Conservation (phyloP, 2,329 filamentous ascomycete species). For the Ophiostoma angusticollis region DNA sequence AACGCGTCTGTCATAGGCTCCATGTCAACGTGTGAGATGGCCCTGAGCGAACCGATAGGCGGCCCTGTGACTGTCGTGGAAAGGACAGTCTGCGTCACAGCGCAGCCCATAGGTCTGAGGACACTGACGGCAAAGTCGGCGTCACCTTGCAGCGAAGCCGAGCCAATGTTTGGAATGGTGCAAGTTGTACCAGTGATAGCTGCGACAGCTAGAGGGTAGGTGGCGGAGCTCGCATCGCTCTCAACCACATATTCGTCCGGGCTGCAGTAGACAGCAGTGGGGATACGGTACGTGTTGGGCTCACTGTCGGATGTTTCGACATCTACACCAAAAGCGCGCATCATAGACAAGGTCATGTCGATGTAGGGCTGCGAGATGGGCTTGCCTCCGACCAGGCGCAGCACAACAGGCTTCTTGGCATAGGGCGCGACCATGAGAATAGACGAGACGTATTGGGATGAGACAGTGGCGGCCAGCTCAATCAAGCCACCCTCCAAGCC, state of each 20-base stretch:
- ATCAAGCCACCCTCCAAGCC: conserved; percentile 81
- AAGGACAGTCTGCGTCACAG: conserved; percentile 66
- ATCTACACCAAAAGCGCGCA: conserved; percentile 76
- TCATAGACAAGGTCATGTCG: conserved; percentile 98
- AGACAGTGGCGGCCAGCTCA: conserved; percentile 85
- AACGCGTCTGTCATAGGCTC: conserved; percentile 99
- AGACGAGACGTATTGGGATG: conserved; percentile 97
- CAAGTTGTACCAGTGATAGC: conserved; percentile 93
- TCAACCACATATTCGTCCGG: conserved; percentile 81
- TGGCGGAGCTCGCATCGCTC: conserved; percentile 95
- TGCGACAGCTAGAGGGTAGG: conserved; percentile 85
- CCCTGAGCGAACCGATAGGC: conserved; percentile 56
- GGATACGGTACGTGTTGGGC: conserved; percentile 86
- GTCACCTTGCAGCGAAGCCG: conserved; percentile 83
- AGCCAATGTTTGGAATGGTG: conserved; percentile 93
- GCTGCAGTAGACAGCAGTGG: conserved; percentile 69
- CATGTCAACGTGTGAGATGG: conserved; percentile 82
- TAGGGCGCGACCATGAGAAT: conserved; percentile 95
- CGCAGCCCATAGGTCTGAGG: conserved; percentile 83
- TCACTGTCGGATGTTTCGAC: conserved; percentile 67
- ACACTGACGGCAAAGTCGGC: conserved; percentile 88
- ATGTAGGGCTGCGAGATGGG: conserved; percentile 96
- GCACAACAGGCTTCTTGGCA: conserved; percentile 82
- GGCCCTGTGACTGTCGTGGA: conserved; percentile 93
- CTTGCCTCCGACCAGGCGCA: conserved; percentile 87